Conservation (phyloP, 192 early-diverging fungal genomes). For the Entomortierella lignicola region DNA sequence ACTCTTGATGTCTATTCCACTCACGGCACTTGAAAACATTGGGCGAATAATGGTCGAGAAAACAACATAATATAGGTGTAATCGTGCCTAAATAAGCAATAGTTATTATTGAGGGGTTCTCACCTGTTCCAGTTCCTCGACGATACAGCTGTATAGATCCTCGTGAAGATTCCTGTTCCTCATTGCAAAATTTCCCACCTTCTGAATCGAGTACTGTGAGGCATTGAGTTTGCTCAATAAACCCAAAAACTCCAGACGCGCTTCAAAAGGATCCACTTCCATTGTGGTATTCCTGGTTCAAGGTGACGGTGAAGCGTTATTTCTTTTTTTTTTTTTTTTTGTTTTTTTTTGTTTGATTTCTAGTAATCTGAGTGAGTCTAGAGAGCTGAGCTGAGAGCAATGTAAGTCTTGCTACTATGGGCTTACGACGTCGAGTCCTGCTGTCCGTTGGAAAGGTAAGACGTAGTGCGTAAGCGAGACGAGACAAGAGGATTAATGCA, state of each 20-base stretch:
- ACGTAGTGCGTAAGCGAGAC: background rate
- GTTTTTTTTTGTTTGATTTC: background rate
- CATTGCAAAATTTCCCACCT: conserved; percentile 65
- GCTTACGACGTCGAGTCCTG: conserved; percentile 1
- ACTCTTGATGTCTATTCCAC: background rate
- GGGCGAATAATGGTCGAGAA: no score
- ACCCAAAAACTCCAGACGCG: conserved; percentile 60
- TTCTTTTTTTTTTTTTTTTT: conserved; percentile 1
- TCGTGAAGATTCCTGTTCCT: conserved; percentile 60
- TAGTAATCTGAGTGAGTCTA: background rate
- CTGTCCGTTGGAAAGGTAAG: conserved; percentile 1
- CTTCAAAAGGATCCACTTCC: conserved; percentile 68
- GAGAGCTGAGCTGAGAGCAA: background rate
- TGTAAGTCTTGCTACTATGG: background rate
- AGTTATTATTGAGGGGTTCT: conserved; percentile 9
- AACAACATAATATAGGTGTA: background rate
- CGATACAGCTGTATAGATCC: conserved; percentile 68
- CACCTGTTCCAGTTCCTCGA: conserved; percentile 67
- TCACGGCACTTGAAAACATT: background rate
- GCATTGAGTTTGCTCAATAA: conserved; percentile 66
- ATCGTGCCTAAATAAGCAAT: background rate
- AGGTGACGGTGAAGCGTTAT: background rate
- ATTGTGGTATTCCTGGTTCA: conserved; percentile 4
- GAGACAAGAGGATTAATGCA: background rate
- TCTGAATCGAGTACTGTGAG: conserved; percentile 68